Base-by-base conservation (phyloP, 768 basidiomycete species). In the Strobilomyces confusus region DNA sequence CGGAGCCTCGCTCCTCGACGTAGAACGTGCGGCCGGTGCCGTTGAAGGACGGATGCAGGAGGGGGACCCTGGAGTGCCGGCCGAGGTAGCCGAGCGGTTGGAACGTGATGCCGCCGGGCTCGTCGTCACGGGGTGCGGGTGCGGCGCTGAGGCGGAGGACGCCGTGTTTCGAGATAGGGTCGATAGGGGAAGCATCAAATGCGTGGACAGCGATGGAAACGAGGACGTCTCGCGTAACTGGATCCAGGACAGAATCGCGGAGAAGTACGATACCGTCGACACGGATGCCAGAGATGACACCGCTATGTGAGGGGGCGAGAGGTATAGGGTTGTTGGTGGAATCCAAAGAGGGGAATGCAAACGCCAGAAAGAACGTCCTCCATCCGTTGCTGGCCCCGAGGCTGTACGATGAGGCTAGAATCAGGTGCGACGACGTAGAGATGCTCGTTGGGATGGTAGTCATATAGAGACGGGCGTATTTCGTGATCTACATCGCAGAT, bases 401-500 rank as follows among this genome's bases (percentile, higher is more conserved):
- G 26, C 29, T 43, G 29, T 46, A 40, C 1, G 58, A 57, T 25
- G 29, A 17, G 13, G 55, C 47, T 5, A 66, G 19, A 1, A 65
- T 14, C 6, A 64, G 22, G 49, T 64, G 61, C 1, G 63, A 60
- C 17, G 58, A 60, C 6, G 64, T 64, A 14, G 34, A 36, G 34
- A 36, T 36, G 34, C 34, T 36, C 15, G 34, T 36, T 4, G 34
- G 34, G 11, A 13, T 2, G 11, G 15, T 15, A 15, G 11, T 12
- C 33, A 13, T 2, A 12, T 34, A 12, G 2, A 12, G 12, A 3
- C 5, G 11, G 12, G 33, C 1, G 12, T 12, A 4, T 34, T 12
- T 15, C 33, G 11, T 33, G 11, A 40, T 19, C 37, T 38, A 38
- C n/a, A n/a, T 38, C 37, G 37, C n/a, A 19, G n/a, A 40, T 4